Conservation (phyloP, 2,329 filamentous ascomycete genomes). For the Hypoxylon sp. region DNA sequence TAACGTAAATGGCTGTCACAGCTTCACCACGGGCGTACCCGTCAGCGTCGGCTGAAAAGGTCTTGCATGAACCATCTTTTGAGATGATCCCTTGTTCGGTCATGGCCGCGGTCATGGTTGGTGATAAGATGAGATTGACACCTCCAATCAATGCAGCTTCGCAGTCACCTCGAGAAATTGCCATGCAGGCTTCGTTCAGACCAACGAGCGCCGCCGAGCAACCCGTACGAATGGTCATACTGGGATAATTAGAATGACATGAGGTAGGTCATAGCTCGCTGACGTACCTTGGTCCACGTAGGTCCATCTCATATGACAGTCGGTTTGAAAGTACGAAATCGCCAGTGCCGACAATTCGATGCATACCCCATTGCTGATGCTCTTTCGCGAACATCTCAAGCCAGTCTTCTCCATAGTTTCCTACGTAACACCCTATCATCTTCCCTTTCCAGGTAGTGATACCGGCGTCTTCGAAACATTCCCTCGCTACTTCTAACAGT, state of each 20-base stretch:
- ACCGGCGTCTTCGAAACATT: conserved; percentile 53
- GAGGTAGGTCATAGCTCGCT: too few relatives aligned
- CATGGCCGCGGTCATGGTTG: conserved; percentile 49
- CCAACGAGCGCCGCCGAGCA: conserved; percentile 37
- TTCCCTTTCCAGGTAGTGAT: conserved; percentile 48
- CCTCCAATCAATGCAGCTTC: conserved; percentile 37
- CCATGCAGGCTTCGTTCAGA: conserved; percentile 36
- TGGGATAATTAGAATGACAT: conserved; percentile 2
- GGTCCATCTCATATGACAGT: conserved; percentile 42
- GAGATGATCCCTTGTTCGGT: conserved; percentile 53
- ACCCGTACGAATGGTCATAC: conserved; percentile 36
- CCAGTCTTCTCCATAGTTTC: conserved; percentile 52
- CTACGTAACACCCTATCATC: conserved; percentile 52
- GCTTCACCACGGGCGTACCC: conserved; percentile 66
- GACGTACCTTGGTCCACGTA: conserved; percentile 41
- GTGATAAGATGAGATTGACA: conserved; percentile 25
- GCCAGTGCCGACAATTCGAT: conserved; percentile 22
- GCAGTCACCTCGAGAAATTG: conserved; percentile 32
- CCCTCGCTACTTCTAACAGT: conserved; percentile 53
- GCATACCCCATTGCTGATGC: conserved; percentile 24
- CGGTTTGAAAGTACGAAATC: conserved; percentile 44
- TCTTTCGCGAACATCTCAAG: conserved; percentile 39
- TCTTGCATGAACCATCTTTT: conserved; percentile 45
- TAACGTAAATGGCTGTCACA: conserved; percentile 58
- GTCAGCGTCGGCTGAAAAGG: conserved; percentile 59